Conservation (phyloP, 2,329 filamentous ascomycete genomes). For the Fusarium sp. region DNA sequence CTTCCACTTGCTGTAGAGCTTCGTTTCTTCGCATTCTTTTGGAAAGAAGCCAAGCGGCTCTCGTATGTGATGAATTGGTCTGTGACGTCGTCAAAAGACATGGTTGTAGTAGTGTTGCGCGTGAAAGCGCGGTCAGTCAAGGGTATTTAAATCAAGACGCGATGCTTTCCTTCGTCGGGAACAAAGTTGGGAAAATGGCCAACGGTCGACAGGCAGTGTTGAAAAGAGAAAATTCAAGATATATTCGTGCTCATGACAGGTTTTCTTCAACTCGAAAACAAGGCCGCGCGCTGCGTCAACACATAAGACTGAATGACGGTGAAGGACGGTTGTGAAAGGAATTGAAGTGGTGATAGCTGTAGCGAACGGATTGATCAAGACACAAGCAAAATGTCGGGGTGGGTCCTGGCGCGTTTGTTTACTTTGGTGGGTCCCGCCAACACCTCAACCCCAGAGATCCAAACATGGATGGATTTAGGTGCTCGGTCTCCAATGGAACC, state of each 20-base stretch:
- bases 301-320: conserved; percentile 10
- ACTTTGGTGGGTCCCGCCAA: conserved; percentile 45
- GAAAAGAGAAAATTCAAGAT: conserved; percentile 24
- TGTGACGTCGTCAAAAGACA: conserved; percentile 55
- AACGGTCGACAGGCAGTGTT: conserved; percentile 11
- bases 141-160: conserved; percentile 36
- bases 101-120: conserved; percentile 43
- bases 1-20: conserved; percentile 71
- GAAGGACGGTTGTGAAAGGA: conserved; percentile 34
- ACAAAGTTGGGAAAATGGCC: conserved; percentile 12
- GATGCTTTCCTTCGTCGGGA: conserved; percentile 35
- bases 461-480: conserved; percentile 24
- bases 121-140: conserved; percentile 37
- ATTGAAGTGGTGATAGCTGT: conserved; percentile 36
- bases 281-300: conserved; percentile 18
- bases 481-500: conserved; percentile 2
- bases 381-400: conserved; percentile 29
- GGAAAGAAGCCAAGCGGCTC: conserved; percentile 85
- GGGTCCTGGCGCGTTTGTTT: conserved; percentile 54
- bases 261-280: conserved; percentile 15
- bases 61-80: conserved; percentile 74
- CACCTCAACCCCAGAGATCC: conserved; percentile 30
- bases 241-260: conserved; percentile 40
- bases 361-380: conserved; percentile 8
- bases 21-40: conserved; percentile 75